Base-by-base conservation (phyloP, 257 asterid species). In the Cordia subcordata region DNA sequence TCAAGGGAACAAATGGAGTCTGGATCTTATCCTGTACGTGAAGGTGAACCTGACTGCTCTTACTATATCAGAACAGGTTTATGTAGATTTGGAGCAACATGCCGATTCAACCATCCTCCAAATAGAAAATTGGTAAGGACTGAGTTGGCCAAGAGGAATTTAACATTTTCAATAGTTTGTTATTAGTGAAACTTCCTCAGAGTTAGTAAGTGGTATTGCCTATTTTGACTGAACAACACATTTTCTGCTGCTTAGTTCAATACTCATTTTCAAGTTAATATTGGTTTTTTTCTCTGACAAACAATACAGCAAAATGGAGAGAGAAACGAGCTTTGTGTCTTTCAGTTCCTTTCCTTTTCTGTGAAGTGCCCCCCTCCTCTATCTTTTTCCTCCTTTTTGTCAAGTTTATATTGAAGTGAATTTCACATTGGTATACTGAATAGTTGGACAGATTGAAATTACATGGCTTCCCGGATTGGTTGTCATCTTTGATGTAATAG, bases 21-120 rank as follows among this genome's bases (percentile, higher is more conserved):
- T n/a, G 85, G 82, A 63, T 76, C 76, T 63, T 87, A 81, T 70
- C 97, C 96, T 14, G 84, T 87, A 58, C 95, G 91, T 70, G 96
- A 90, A 70, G 95, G 88, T 53, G 96, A 85, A 83, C 83, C 84
- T 16, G 91, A 90, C 74, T 90, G 95, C 76, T 80, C 96, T 19
- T 83, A 87, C 79, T 87, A 90, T 70, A 85, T 87, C 72, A 86
- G 88, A 65, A 90, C 97, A 61, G 97, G 96, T 57, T 81, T 83
- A n/a, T 90, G 97, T 79, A 80, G 96, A 78, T 90, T 81, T 74
- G 96, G 97, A 64, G 72, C 86, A 52, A 75, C 94, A 22, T 90
- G 97, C 78, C 81, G 96, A 55, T 90, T 90, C 64, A 90, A 87
- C 67, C 97, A 90, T 79, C 96, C 97, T 55, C 84, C 82, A 56